phyloP scores from a whole-genome alignment of 169 alveolate genomes.

The Eimeria falciformis region DNA sequence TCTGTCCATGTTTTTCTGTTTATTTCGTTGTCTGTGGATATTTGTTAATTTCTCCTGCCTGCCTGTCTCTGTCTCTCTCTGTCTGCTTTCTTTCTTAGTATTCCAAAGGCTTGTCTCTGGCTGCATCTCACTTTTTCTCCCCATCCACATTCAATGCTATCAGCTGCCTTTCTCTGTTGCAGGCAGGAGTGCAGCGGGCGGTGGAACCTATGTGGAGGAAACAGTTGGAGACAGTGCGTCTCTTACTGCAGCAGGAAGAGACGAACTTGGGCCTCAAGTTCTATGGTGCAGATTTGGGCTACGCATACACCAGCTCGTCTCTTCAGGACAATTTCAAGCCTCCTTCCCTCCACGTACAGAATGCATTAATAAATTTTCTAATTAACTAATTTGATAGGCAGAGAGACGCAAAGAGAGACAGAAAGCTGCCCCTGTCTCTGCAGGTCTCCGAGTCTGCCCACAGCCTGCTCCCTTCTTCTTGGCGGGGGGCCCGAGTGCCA shows the following conservation, averaged over 20 bases:
- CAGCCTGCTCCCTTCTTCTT: conserved; percentile 53
- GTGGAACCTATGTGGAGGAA: conserved; percentile 22
- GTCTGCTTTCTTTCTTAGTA: neutral
- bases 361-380: no score
- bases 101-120: neutral
- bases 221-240: conserved; percentile 44
- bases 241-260: conserved; percentile 48
- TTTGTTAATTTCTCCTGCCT: no score
- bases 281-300: conserved; percentile 72
- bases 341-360: conserved; percentile 45
- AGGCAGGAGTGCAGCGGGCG: conserved; percentile 18
- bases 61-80: neutral
- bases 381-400: neutral
- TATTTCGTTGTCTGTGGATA: no score
- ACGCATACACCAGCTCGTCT: conserved; percentile 70
- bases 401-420: neutral
- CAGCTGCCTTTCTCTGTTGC: neutral
- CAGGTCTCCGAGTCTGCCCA: conserved; percentile 74
- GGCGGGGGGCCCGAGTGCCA: conserved; percentile 74
- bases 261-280: conserved; percentile 63
- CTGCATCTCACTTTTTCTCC: neutral
- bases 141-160: neutral
- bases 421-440: neutral
- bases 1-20: no score
- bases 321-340: conserved; percentile 51